These are phyloP conservation scores for Corylus heterophylla DNA, from an alignment of 306 rosid genomes.

Conservation along the genomic window DNA sequence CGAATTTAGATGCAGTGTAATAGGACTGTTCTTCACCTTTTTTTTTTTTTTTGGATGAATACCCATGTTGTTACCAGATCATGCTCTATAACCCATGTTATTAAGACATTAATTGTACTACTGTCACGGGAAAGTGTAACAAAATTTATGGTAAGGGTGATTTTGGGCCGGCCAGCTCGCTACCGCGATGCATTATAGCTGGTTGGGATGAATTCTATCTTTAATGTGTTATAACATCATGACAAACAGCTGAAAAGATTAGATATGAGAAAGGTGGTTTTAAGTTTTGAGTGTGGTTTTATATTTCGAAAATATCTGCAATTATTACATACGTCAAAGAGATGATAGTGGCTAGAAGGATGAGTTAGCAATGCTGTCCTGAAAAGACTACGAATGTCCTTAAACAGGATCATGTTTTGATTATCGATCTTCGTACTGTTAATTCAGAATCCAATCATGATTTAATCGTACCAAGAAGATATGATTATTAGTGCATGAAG, in stretches of 20 bases:
- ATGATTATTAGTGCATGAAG: not conserved
- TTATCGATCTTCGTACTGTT: slow-evolving; percentile 9
- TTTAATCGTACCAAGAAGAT: not conserved
- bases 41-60: no score
- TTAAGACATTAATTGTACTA: no score
- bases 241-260: not conserved
- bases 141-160: not conserved
- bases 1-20: no score
- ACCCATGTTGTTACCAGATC: no score
- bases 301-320: not conserved
- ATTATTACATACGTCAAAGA: not conserved
- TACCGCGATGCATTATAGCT: not conserved
- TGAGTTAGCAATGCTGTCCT: not conserved
- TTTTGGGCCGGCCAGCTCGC: not conserved
- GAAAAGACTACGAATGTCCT: not conserved
- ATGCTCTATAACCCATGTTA: no score
- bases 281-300: no score
- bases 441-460: slow-evolving; percentile 17
- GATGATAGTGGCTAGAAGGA: not conserved
- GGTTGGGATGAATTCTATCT: not conserved
- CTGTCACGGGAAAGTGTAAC: not conserved
- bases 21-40: no score
- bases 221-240: not conserved
- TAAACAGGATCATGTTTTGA: not conserved
- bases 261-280: not conserved